These are phyloP conservation scores for Candolleomyces efflorescens DNA, from an alignment of 768 basidiomycete genomes.

Conservation along the genomic window DNA sequence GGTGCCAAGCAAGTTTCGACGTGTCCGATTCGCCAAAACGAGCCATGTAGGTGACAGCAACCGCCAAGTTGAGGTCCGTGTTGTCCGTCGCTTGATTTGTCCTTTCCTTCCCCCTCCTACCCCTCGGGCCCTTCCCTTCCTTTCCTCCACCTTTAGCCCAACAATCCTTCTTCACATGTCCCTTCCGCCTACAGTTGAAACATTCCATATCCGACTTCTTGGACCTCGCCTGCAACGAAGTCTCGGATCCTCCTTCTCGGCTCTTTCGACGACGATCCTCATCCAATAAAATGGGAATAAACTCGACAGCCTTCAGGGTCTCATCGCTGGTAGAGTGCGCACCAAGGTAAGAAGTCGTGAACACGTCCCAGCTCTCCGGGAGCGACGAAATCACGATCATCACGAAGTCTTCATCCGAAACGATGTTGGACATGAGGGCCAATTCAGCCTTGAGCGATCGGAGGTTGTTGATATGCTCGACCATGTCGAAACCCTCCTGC, in stretches of 20 bases:
- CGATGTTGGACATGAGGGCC: slow-evolving; percentile 13
- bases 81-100: slow-evolving; percentile 11
- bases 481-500: slow-evolving; percentile 18
- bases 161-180: slow-evolving; percentile 27
- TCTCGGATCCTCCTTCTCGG: background rate
- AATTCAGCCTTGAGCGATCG: slow-evolving; percentile 16
- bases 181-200: slow-evolving; percentile 25
- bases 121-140: slow-evolving; percentile 28
- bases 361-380: slow-evolving; percentile 20
- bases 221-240: background rate
- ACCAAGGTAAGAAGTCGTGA: slow-evolving; percentile 16
- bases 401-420: slow-evolving; percentile 19
- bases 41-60: slow-evolving; percentile 11
- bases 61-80: slow-evolving; percentile 1
- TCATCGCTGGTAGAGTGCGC: slow-evolving; percentile 5
- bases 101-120: slow-evolving; percentile 18
- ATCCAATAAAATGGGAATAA: slow-evolving; percentile 12
- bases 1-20: slow-evolving; percentile 17
- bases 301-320: slow-evolving; percentile 10
- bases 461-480: slow-evolving; percentile 16
- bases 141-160: slow-evolving; percentile 35
- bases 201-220: slow-evolving; percentile 18
- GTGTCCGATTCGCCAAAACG: slow-evolving; percentile 1
- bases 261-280: background rate
- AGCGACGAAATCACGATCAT: slow-evolving; percentile 19